Percentiles rank a stretch among this genome's conserved stretches.
Evolutionary conservation across 2,329 filamentous ascomycete genomes (phyloP).

Genomic region (Diplodia seriata): DNA sequence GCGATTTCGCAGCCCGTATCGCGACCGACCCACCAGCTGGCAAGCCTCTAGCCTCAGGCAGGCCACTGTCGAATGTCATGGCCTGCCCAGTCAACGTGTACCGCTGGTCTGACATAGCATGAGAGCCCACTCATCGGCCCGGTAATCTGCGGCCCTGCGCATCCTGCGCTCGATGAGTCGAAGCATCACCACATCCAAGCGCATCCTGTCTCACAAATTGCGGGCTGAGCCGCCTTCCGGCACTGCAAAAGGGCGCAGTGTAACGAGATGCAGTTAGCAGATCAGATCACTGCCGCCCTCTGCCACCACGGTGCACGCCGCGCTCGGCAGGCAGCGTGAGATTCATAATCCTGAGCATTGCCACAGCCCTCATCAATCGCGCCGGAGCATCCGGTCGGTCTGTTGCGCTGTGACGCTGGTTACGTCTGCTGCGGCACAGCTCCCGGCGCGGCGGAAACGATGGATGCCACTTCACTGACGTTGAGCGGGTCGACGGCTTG

Average conservation of each 20-base stretch:
- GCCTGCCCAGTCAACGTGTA: conserved; percentile 24
- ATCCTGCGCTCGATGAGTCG: conserved; percentile 22
- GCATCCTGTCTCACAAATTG: conserved; percentile 24
- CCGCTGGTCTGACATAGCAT: conserved; percentile 30
- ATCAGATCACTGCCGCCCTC: conserved; percentile 16
- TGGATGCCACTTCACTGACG: not conserved
- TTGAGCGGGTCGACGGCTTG: conserved; percentile 15
- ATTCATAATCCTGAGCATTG: conserved; percentile 25
- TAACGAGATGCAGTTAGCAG: conserved; percentile 29
- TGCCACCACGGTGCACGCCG: conserved; percentile 22
- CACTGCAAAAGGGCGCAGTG: conserved; percentile 13
- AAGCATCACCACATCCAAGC: conserved; percentile 24
- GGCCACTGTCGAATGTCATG: conserved; percentile 31
- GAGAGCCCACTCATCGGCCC: conserved; percentile 31
- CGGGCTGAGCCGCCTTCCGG: conserved; percentile 25
- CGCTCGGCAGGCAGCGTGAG: conserved; percentile 5
- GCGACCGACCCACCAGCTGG: conserved; percentile 26
- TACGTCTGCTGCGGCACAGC: conserved; percentile 14
- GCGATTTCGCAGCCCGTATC: conserved; percentile 30
- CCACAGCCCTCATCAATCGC: conserved; percentile 10
- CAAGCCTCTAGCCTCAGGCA: conserved; percentile 21
- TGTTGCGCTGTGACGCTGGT: conserved; percentile 12
- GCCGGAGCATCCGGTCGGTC: conserved; percentile 18
- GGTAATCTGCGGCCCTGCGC: conserved; percentile 22
- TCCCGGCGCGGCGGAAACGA: conserved; percentile 13